Base-by-base conservation (phyloP, 2,329 filamentous ascomycete species). In the Penicillium sp. region DNA sequence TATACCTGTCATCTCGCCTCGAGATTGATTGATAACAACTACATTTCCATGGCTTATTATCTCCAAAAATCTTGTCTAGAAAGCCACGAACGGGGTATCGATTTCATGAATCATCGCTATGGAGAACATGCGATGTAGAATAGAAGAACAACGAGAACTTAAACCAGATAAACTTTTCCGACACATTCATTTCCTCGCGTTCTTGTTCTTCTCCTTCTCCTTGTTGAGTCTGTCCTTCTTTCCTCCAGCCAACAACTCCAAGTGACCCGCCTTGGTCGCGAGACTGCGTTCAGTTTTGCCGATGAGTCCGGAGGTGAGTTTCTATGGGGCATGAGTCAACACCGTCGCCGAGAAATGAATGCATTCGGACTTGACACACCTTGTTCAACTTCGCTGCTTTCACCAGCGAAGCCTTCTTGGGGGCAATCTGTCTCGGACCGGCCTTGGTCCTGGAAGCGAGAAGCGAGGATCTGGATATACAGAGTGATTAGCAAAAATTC, bases 261-360 rank as follows among this genome's bases (percentile, higher is more conserved):
- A 67, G 79, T 90, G 87, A 14, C 87, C 88, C 5, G 86, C 87
- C 66, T 84, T 84, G 58, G 84, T 77, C 12, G 86, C 87, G 9
- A 90, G 77, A 59, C 80, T 82, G 57, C 82, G 82, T 68, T 90
- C 88, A n/a, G 87, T 90, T 74, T 84, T 79, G 0, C 81, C 82
- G 3, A 82, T 82, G 40, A 90, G 73, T 0, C 86, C 86, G 0
- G 83, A 77, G 1, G 84, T 81, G 58, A 84, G 78, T 80, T 88
- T 88, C 82, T 77, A 60, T 7, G 40, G 11, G n/a, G 11, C 11
- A 18, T 31, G 7, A 20, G 37, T 40, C 14, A 40, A 11, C 4
- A 40, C 7, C 29, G 11, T n/a, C 14, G 12, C 45, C 31, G 31
- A 9, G 12, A 47, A 7, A 18, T 8, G 15, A 25, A 22, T 14